phyloP scores from a whole-genome alignment of 345 rosid species.

The Garcia nutans region DNA sequence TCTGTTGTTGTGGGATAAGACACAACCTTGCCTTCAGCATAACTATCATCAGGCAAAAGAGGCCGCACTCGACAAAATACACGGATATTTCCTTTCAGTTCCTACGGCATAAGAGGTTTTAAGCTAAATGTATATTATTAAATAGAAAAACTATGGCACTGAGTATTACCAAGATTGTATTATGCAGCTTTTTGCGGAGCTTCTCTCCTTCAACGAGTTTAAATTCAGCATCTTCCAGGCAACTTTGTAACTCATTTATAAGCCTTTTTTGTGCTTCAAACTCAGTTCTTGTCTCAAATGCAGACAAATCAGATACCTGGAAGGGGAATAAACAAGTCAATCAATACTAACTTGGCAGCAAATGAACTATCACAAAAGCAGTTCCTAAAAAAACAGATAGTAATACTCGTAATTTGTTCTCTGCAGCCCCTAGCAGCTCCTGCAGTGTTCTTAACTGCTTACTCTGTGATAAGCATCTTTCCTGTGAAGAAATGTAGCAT shows the following conservation, averaged over 20 bases:
- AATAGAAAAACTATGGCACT: neutral
- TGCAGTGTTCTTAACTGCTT: conserved; percentile 63
- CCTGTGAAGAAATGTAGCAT: conserved; percentile 43
- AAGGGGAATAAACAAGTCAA: conserved; percentile 15
- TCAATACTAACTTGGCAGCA: neutral
- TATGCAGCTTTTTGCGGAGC: conserved; percentile 87
- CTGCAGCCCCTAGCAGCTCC: conserved; percentile 60
- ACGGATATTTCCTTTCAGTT: conserved; percentile 93
- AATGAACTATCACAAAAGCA: neutral
- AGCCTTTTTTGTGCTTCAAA: conserved; percentile 71
- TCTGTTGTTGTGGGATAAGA: conserved; percentile 76
- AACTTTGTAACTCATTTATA: conserved; percentile 58
- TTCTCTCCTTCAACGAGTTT: conserved; percentile 92
- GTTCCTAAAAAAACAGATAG: neutral
- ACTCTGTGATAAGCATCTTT: conserved; percentile 59
- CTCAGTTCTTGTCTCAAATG: conserved; percentile 68
- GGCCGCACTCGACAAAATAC: conserved; percentile 99
- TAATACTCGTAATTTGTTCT: conserved; percentile 66
- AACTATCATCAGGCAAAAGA: conserved; percentile 62
- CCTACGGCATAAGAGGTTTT: conserved; percentile 49
- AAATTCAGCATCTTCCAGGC: conserved; percentile 76
- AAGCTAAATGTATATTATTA: conserved; percentile 9
- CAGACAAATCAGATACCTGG: conserved; percentile 74
- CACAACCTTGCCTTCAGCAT: conserved; percentile 51
- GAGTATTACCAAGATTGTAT: conserved; percentile 77